Evolutionary conservation across 306 rosid species (phyloP).

Genomic region (Benincasa hispida): DNA sequence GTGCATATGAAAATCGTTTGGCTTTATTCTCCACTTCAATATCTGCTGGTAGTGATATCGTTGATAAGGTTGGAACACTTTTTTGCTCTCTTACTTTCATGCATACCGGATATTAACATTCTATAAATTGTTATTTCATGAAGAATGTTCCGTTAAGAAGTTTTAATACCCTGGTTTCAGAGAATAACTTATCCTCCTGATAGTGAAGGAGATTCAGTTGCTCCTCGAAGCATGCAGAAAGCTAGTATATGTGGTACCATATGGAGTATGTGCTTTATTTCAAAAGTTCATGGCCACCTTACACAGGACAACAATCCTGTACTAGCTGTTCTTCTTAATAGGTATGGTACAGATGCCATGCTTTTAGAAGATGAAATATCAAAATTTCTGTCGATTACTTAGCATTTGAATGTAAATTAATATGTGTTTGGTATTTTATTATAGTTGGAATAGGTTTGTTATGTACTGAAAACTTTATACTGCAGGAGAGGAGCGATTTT

Average conservation of each 20-base stretch:
- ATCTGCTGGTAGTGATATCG: constrained; percentile 42
- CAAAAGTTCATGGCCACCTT: constrained; percentile 39
- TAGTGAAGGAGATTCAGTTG: constrained; percentile 34
- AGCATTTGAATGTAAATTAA: constrained; percentile 10
- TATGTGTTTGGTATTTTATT: constrained; percentile 12
- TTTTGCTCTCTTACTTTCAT: constrained; percentile 7
- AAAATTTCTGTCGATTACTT: constrained; percentile 6
- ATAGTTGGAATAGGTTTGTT: constrained; percentile 6
- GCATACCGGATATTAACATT: not conserved
- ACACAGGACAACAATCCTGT: constrained; percentile 60
- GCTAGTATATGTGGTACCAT: constrained; percentile 51
- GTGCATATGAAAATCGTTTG: constrained; percentile 73
- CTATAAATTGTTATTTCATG: not conserved
- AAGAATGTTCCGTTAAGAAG: constrained; percentile 5
- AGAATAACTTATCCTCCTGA: constrained; percentile 61
- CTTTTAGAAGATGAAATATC: not conserved
- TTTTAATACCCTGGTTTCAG: constrained; percentile 31
- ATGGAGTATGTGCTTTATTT: constrained; percentile 94
- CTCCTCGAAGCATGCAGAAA: constrained; percentile 35
- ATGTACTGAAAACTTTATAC: constrained; percentile 10
- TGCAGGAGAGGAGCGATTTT: constrained; percentile 47
- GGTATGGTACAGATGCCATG: constrained; percentile 52
- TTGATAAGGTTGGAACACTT: constrained; percentile 52
- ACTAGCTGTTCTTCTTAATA: constrained; percentile 71
- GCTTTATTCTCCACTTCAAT: constrained; percentile 74